Percentiles rank a stretch among this genome's conserved stretches.
These are phyloP conservation scores for Lactarius trivialis DNA, from an alignment of 768 basidiomycete species.

Conservation along the genomic window DNA sequence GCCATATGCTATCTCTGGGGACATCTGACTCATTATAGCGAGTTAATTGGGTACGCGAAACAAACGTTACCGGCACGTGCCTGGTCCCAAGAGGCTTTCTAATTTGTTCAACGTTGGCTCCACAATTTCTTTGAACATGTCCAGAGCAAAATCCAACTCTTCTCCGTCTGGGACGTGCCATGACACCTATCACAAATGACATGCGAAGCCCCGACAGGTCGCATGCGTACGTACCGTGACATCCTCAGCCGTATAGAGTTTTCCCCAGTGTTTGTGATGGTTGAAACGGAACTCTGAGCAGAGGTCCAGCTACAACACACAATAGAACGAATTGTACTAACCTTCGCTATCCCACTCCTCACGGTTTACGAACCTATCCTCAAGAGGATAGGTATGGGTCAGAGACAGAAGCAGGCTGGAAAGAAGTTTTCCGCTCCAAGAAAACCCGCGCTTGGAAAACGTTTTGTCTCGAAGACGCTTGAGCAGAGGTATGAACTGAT, in stretches of 20 bases:
- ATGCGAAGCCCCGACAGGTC: not conserved
- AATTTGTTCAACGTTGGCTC: conserved; percentile 55
- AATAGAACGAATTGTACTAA: conserved; percentile 27
- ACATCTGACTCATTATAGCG: conserved; percentile 30
- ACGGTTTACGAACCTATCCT: conserved; percentile 75
- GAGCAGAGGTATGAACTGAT: conserved; percentile 54
- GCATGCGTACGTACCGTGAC: conserved; percentile 45
- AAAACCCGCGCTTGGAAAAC: conserved; percentile 74
- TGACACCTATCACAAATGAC: conserved; percentile 38
- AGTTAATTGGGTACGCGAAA: conserved; percentile 1
- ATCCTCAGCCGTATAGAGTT: conserved; percentile 61
- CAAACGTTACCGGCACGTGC: conserved; percentile 31
- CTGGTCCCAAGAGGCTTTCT: conserved; percentile 48
- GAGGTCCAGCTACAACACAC: not conserved
- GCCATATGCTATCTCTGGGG: conserved; percentile 57
- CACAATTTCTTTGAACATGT: conserved; percentile 59
- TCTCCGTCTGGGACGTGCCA: conserved; percentile 71
- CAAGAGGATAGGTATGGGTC: conserved; percentile 73
- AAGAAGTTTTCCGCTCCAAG: conserved; percentile 72
- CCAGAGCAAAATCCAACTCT: conserved; percentile 72
- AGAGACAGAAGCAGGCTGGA: conserved; percentile 66
- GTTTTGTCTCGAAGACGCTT: conserved; percentile 62
- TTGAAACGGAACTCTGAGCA: conserved; percentile 56
- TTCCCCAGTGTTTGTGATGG: conserved; percentile 77
- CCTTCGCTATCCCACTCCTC: conserved; percentile 71